Base-by-base conservation (phyloP, 1,284 basidiomycete genomes). In the Cutaneotrichosporon arboriforme region DNA sequence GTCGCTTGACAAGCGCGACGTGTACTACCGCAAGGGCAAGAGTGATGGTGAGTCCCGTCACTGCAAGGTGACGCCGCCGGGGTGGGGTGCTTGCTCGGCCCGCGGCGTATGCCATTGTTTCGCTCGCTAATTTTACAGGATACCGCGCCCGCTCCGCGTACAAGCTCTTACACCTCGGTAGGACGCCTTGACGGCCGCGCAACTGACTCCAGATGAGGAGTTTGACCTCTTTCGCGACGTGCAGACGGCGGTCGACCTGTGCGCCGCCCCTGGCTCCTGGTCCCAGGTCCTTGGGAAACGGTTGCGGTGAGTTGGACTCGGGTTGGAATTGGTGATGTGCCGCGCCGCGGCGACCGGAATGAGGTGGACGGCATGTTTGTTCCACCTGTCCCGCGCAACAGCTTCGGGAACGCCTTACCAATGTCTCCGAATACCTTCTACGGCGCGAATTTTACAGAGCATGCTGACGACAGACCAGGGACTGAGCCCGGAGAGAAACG, bases 121-220 rank as follows among this genome's bases (percentile, higher is more conserved):
- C 10, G 12, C 34, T 46, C 13, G 36, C 46, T 21, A 23, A n/a
- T 15, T 20, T 15, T 10, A 15, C 63, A 68, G 77, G 78, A 5
- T 82, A 81, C 59, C 73, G 81, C 44, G 81, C 81, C 2, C 71
- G 81, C 10, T 81, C 80, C 13, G 81, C 81, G 0, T 82, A 78
- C 70, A 82, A 82, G 64, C 73, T 77, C 5, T 49, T 75, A 1
- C 73, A 73, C 52, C 62, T 74, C 8, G 60, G 57, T 59, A 42
- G 18, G 20, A 13, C 13, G 15, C 1, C 31, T 18, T 13, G 12
- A 3, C 10, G 20, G 22, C 13, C 4, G 15, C 4, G 7, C 12
- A 22, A 35, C 35, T 53, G 14, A 49, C 39, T 0, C 59, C 75
- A 44, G 79, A 81, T 44, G 80, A 81, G 59, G 78, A 80, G 53